Evolutionary conservation across 768 basidiomycete genomes (phyloP), one percentile per base, ranked within the genome.

Genomic region (Rubroboletus satanas): DNA sequence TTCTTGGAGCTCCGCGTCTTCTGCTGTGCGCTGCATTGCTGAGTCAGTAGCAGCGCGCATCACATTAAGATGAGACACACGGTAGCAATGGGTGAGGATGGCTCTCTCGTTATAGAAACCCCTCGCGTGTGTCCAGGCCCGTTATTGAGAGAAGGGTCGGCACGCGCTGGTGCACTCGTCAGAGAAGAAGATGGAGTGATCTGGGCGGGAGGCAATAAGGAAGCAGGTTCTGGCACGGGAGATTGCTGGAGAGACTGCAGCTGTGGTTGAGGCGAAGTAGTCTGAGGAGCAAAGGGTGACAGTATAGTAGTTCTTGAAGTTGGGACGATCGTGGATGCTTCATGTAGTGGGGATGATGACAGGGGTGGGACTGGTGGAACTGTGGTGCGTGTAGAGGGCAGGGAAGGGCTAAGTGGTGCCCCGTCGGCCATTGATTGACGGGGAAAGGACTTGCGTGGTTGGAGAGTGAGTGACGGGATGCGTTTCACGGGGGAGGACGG

Each of bases 1-100:
- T 69, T 95, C 92, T 71, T 95, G 86, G 18, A 83, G 70, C 63
- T 88, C 86, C 49, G 79, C 70, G 52, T 85, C 86, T 57, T 86
- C 83, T 50, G 54, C 66, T 26, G 61, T 66, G 38, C 66, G 68
- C 62, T 70, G 53, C 4, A 49, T 51, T 17, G 17, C 28, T 7
- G 17, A 17, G n/a, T 61, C 62, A 70, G 47, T 57, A 26, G 38
- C 45, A 14, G 29, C 5, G 46, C 41, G 51, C 17, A 43, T 39
- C 21, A 29, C 21, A 33, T 8, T 21, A 28, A 36, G 45, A 48
- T 8, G 12, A 44, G 36, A 59, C 66, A 15, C 26, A 68, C 69
- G 14, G 59, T 64, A 29, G 60, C 26, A 9, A 54, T 49, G 15
- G 69, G 64, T 10, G 68, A 70, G 3, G 70, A 65, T 18, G 69